Base-by-base conservation (phyloP, 2,329 filamentous ascomycete genomes). In the Penicillium psychrosexuale region DNA sequence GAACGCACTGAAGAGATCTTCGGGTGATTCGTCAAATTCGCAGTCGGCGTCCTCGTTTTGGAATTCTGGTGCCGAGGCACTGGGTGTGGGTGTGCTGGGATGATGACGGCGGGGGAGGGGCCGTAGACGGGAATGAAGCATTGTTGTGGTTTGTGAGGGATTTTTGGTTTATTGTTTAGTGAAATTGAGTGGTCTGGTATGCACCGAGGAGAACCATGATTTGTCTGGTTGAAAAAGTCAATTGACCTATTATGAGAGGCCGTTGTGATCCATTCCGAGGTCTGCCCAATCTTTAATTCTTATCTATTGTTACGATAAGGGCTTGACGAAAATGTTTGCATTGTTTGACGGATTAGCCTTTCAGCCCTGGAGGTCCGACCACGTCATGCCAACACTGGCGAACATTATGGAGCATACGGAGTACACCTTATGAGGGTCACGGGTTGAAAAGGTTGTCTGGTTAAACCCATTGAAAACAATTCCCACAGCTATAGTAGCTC, bases 1-100 rank as follows among this genome's bases (percentile, higher is more conserved):
- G n/a, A 80, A 78, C 13, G 75, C 73, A 8, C 75, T 69, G 65
- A 85, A 83, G 61, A 84, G 75, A 66, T 83, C 79, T 66, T 82
- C 80, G 5, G 75, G 66, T 24, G 68, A 68, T 46, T 73, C 71
- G 8, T 69, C 63, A 22, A 33, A 1, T 13, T 58, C 50, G 13
- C 8, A 19, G 27, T 53, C 31, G 22, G 53, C 33, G 5, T 63
- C 58, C 19, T 65, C 52, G 31, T 65, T 58, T 15, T 60, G 22
- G 28, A 62, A 48, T 13, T 64, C 60, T 8, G 60, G 59, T 9
- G 55, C 36, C 22, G 52, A 43, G 43, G 63, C 61, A 56, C 56
- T 53, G 13, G 37, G 30, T 34, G 52, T 30, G 30, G 19, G 19
- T 44, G 6, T 40, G 36, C 44, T 51, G 39, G 49, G 40, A 40